Conservation (phyloP, 2,329 filamentous ascomycete species). For the Cercospora berteroae region DNA sequence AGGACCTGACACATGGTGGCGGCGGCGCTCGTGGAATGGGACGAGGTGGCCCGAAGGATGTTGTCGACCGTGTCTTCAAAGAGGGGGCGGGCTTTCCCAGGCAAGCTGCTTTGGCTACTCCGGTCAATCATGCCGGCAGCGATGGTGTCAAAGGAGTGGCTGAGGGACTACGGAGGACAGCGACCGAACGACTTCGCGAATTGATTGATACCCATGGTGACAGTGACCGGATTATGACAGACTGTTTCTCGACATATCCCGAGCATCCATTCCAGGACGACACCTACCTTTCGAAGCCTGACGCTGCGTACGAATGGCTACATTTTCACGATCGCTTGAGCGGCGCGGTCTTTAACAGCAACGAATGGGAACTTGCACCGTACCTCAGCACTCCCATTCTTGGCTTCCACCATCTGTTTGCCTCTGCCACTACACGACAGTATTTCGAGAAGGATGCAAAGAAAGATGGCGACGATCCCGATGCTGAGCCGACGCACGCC, state of each 20-base stretch:
- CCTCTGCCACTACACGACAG: slow-evolving; percentile 60
- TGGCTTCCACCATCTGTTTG: slow-evolving; percentile 89
- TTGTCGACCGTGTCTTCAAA: slow-evolving; percentile 74
- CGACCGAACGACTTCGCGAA: slow-evolving; percentile 68
- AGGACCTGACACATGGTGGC: slow-evolving; percentile 67
- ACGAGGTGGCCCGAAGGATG: slow-evolving; percentile 69
- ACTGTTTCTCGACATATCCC: slow-evolving; percentile 85
- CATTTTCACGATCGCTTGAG: slow-evolving; percentile 87
- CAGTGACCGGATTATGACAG: slow-evolving; percentile 72
- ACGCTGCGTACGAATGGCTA: slow-evolving; percentile 87
- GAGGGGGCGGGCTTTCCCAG: slow-evolving; percentile 76
- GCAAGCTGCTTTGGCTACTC: slow-evolving; percentile 28
- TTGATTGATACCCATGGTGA: slow-evolving; percentile 80
- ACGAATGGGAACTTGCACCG: slow-evolving; percentile 87
- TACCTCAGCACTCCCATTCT: slow-evolving; percentile 85
- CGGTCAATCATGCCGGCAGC: slow-evolving; percentile 20
- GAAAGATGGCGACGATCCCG: slow-evolving; percentile 40
- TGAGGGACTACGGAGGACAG: slow-evolving; percentile 69
- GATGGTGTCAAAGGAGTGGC: slow-evolving; percentile 60
- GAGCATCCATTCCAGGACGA: slow-evolving; percentile 91
- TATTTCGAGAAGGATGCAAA: slow-evolving; percentile 44
- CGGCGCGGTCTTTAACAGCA: slow-evolving; percentile 72
- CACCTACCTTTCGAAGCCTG: slow-evolving; percentile 82
- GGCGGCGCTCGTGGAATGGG: slow-evolving; percentile 70
- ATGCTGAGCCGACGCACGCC: slow-evolving; percentile 50